Evolutionary conservation across 306 rosid genomes (phyloP).

Genomic region (Rosa chinensis): DNA sequence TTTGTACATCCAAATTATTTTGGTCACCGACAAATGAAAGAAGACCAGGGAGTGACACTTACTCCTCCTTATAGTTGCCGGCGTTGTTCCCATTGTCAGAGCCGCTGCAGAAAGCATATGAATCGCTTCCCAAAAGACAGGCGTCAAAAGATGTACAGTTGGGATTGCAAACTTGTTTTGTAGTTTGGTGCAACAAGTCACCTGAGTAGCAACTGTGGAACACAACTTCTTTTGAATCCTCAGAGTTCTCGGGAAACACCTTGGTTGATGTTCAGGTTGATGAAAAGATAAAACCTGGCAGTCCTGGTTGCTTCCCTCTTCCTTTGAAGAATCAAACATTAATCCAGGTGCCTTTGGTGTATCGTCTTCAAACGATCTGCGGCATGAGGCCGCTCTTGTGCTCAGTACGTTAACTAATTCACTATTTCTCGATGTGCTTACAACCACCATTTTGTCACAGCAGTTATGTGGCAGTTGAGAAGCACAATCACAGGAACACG

Average conservation of each 20-base stretch:
- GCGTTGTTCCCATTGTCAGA: constrained; percentile 28
- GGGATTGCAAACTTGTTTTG: constrained; percentile 38
- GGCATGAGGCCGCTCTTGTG: constrained; percentile 42
- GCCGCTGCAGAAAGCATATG: constrained; percentile 31
- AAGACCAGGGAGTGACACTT: constrained; percentile 18
- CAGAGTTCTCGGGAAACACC: constrained; percentile 55
- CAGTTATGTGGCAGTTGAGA: constrained; percentile 40
- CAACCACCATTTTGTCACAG: constrained; percentile 36
- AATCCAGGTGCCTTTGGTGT: constrained; percentile 26
- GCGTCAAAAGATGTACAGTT: constrained; percentile 43
- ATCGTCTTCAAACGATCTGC: constrained; percentile 38
- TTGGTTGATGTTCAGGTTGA: constrained; percentile 42
- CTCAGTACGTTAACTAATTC: constrained; percentile 67
- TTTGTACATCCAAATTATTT: constrained; percentile 2
- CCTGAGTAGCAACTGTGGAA: constrained; percentile 40
- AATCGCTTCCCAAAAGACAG: constrained; percentile 27
- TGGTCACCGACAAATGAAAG: constrained; percentile 15
- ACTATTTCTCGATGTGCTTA: constrained; percentile 49
- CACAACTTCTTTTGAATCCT: constrained; percentile 47
- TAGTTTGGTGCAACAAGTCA: constrained; percentile 26
- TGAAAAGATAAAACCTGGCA: constrained; percentile 33
- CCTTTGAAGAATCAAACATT: constrained; percentile 38
- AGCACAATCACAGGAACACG: constrained; percentile 42
- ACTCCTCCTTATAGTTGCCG: constrained; percentile 31
- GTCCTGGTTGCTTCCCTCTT: constrained; percentile 36